Conservation (phyloP, 2,329 filamentous ascomycete species). For the Exophiala aquamarina region DNA sequence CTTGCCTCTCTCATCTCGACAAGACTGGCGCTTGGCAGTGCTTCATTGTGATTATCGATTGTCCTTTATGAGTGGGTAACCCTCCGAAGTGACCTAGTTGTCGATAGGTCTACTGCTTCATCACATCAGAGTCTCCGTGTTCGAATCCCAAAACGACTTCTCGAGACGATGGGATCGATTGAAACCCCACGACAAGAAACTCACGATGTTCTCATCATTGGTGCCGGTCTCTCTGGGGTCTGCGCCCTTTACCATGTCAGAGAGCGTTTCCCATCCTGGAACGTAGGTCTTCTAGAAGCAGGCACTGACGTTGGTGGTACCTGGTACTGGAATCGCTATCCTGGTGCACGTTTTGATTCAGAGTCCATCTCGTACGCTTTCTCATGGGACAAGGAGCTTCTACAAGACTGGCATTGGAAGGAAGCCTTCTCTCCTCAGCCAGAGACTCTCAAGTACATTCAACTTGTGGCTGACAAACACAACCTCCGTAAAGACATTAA, state of each 20-base stretch:
- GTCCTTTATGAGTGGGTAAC: too few relatives aligned
- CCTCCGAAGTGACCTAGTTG: too few relatives aligned
- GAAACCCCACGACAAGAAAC: not conserved
- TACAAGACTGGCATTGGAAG: slow-evolving; percentile 24
- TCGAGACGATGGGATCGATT: slow-evolving; percentile 8
- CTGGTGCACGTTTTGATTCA: slow-evolving; percentile 38
- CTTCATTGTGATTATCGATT: too few relatives aligned
- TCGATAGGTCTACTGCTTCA: too few relatives aligned
- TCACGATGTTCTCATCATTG: slow-evolving; percentile 23
- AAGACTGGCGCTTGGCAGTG: too few relatives aligned
- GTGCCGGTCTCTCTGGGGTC: slow-evolving; percentile 15
- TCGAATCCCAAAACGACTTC: too few relatives aligned
- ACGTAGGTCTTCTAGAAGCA: slow-evolving; percentile 36
- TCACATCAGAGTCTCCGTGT: too few relatives aligned
- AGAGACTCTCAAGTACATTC: slow-evolving; percentile 43
- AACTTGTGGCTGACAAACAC: slow-evolving; percentile 44
- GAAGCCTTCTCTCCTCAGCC: slow-evolving; percentile 23
- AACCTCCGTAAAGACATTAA: slow-evolving; percentile 39
- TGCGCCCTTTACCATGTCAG: slow-evolving; percentile 31
- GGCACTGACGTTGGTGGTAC: slow-evolving; percentile 32
- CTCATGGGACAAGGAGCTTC: slow-evolving; percentile 27
- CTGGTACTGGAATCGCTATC: slow-evolving; percentile 18
- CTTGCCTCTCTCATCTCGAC: too few relatives aligned
- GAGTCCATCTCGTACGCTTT: slow-evolving; percentile 31
- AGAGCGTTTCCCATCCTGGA: slow-evolving; percentile 27